Evolutionary conservation across 2,329 filamentous ascomycete genomes (phyloP).

Genomic region (Fusarium pseudonygamai): DNA sequence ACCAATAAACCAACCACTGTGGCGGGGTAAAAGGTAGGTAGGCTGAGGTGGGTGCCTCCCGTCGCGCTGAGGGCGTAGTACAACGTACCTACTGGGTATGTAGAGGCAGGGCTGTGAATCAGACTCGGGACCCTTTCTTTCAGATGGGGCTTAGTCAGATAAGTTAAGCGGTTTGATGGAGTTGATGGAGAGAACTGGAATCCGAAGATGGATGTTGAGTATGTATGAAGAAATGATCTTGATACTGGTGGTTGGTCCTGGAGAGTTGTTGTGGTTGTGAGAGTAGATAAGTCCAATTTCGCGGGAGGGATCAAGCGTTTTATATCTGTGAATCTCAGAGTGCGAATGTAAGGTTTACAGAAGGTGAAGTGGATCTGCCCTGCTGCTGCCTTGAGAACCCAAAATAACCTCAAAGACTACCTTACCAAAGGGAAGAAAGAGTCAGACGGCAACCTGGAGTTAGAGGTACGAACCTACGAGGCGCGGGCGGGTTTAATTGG

Average conservation of each 20-base stretch:
- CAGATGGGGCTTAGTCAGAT: slow-evolving; percentile 12
- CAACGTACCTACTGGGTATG: slow-evolving; percentile 10
- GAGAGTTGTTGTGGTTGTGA: not conserved
- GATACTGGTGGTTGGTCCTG: not conserved
- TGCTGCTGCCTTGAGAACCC: slow-evolving; percentile 31
- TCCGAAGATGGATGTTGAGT: not conserved
- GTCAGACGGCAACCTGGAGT: slow-evolving; percentile 7
- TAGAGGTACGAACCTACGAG: not conserved
- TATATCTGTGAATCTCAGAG: slow-evolving; percentile 1
- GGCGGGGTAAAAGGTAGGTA: slow-evolving; percentile 32
- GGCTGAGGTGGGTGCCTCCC: slow-evolving; percentile 25
- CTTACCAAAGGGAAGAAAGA: not conserved
- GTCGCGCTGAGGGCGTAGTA: not conserved
- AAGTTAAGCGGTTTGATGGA: not conserved
- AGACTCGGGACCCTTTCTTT: slow-evolving; percentile 15
- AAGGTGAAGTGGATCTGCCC: slow-evolving; percentile 11
- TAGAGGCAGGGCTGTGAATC: slow-evolving; percentile 26
- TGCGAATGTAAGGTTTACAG: not conserved
- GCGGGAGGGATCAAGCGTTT: not conserved
- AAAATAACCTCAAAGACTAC: slow-evolving; percentile 5
- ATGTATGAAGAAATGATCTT: not conserved
- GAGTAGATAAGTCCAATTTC: not conserved
- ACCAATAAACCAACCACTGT: slow-evolving; percentile 35
- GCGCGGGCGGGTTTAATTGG: not conserved
- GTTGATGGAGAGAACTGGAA: not conserved